phyloP scores from a whole-genome alignment of 2,329 filamentous ascomycete species.

The Pestalotiopsis sp. region DNA sequence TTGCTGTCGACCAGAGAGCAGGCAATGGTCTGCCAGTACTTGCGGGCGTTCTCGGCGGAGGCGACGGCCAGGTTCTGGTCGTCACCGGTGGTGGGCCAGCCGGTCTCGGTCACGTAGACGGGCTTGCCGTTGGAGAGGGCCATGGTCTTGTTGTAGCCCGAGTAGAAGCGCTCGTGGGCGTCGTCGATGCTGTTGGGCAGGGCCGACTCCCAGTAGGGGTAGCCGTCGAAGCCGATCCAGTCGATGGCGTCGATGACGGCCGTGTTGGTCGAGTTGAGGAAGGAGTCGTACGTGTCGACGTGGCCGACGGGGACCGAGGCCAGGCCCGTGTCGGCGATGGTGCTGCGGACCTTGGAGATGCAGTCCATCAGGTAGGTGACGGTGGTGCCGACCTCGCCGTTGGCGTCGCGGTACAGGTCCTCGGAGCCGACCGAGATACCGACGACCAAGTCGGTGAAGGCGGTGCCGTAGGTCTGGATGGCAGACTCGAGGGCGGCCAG shows the following conservation, averaged over 20 bases:
- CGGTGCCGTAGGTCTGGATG: constrained; percentile 44
- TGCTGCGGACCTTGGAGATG: constrained; percentile 56
- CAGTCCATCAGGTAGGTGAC: constrained; percentile 57
- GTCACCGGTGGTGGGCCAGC: constrained; percentile 56
- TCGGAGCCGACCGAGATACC: constrained; percentile 59
- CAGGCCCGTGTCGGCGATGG: constrained; percentile 42
- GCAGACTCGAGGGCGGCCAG: constrained; percentile 52
- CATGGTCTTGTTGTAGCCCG: constrained; percentile 34
- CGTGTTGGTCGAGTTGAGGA: constrained; percentile 50
- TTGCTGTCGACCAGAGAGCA: constrained; percentile 28
- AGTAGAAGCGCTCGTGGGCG: constrained; percentile 45
- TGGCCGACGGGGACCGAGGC: constrained; percentile 48
- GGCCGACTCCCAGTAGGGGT: constrained; percentile 54
- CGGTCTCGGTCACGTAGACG: constrained; percentile 56
- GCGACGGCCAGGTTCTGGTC: constrained; percentile 47
- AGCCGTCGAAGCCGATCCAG: constrained; percentile 56
- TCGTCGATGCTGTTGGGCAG: constrained; percentile 45
- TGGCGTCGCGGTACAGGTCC: constrained; percentile 53
- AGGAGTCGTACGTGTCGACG: constrained; percentile 59
- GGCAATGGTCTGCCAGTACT: constrained; percentile 35
- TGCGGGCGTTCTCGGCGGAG: constrained; percentile 46
- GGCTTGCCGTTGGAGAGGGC: constrained; percentile 43
- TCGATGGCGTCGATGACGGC: constrained; percentile 53
- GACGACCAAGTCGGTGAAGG: constrained; percentile 47
- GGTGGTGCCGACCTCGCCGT: constrained; percentile 34